Conservation (phyloP, 2,329 filamentous ascomycete species). For the Akanthomyces lecanii region DNA sequence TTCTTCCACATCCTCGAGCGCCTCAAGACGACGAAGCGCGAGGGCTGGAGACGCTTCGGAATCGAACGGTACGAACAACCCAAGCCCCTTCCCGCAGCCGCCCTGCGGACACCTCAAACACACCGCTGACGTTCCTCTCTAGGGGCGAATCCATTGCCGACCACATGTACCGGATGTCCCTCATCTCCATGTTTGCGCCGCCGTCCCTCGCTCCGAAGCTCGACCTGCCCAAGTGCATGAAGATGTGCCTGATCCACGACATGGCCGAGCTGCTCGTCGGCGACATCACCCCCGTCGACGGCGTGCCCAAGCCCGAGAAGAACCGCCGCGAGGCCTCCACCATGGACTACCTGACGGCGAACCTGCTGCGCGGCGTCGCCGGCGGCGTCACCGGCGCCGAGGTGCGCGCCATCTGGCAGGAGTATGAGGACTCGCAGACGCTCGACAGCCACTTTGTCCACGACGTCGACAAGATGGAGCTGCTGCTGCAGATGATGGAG, state of each 20-base stretch:
- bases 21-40: conserved; percentile 92
- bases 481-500: conserved; percentile 92
- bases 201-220: conserved; percentile 65
- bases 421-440: conserved; percentile 87
- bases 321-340: conserved; percentile 78
- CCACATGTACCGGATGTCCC: conserved; percentile 99
- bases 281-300: conserved; percentile 92
- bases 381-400: conserved; percentile 68
- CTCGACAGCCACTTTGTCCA: conserved; percentile 86
- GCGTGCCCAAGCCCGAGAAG: conserved; percentile 83
- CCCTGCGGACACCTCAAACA: no score
- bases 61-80: conserved; percentile 51
- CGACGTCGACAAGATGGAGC: conserved; percentile 95
- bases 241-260: conserved; percentile 95
- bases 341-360: conserved; percentile 83
- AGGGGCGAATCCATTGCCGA: conserved; percentile 89
- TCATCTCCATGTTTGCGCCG: conserved; percentile 90
- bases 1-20: conserved; percentile 95
- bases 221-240: conserved; percentile 78
- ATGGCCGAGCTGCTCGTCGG: conserved; percentile 95
- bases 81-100: no score
- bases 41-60: conserved; percentile 89
- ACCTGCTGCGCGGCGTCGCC: conserved; percentile 68
- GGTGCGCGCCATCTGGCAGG: conserved; percentile 80
- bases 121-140: background rate